Conservation (phyloP, 352 stramenopile genomes). For the Phytophthora pluvialis region DNA sequence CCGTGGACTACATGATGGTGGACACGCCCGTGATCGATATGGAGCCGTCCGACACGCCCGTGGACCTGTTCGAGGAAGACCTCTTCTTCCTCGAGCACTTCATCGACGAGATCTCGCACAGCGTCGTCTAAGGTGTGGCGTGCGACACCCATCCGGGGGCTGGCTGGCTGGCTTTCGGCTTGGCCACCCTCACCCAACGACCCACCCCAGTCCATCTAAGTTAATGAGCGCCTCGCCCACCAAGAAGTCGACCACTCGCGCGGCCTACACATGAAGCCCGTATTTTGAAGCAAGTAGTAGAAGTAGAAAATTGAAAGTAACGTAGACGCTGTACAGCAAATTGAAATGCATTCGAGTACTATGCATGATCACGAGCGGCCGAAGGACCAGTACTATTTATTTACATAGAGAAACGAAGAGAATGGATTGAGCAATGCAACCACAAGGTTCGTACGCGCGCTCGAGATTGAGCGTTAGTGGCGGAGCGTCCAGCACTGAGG, state of each 20-base stretch:
- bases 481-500: not conserved
- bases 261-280: slow-evolving; percentile 33
- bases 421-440: slow-evolving; percentile 7
- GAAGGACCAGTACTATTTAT: slow-evolving; percentile 29
- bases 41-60: slow-evolving; percentile 74
- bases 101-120: slow-evolving; percentile 77
- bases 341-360: slow-evolving; percentile 33
- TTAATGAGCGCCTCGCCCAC: slow-evolving; percentile 23
- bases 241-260: slow-evolving; percentile 12
- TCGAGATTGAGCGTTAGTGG: not conserved
- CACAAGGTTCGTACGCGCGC: too few species aligned
- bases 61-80: slow-evolving; percentile 81
- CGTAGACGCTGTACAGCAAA: slow-evolving; percentile 38
- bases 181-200: slow-evolving; percentile 4
- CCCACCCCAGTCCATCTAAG: slow-evolving; percentile 25
- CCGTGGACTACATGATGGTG: slow-evolving; percentile 82
- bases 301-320: slow-evolving; percentile 37
- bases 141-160: slow-evolving; percentile 1
- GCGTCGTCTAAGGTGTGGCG: slow-evolving; percentile 31
- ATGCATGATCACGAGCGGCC: slow-evolving; percentile 14
- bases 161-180: not conserved
- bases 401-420: slow-evolving; percentile 13
- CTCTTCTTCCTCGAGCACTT: slow-evolving; percentile 86
- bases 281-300: slow-evolving; percentile 49
- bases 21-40: slow-evolving; percentile 72